Evolutionary conservation across 495 filamentous ascomycete genomes (phyloP), one percentile per base, ranked within the genome.

Genomic region (Neurospora sp.): DNA sequence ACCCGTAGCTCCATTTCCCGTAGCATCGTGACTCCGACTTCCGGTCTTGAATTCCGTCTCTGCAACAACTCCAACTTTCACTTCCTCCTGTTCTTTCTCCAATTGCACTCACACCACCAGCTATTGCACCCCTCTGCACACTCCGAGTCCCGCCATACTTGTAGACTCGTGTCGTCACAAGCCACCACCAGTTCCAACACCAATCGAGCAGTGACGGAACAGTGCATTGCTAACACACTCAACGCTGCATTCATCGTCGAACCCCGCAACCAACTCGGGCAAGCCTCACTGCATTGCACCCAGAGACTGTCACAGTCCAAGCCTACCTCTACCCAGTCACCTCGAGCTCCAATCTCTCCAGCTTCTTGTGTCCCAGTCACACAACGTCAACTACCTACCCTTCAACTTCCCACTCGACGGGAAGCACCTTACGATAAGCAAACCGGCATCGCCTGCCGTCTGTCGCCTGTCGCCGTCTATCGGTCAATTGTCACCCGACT

Each of bases 401-500:
- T 65, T 35, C 53, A 65, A 65, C 53, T 65, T 65, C 53, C 53
- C 53, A 65, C 53, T 35, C 53, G 53, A 35, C 53, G 53, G 53
- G 53, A 65, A 65, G 27, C 17, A 65, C 53, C 53, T 35, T 65
- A 65, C 53, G 53, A 65, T 61, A 65, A 65, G 53, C 53, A 65
- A 65, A 35, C 53, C 53, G 27, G 27, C 53, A 61, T 61, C 53
- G 53, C 53, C 53, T 61, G 53, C 53, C 53, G 27, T 65, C 53
- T 65, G 53, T 31, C 53, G 53, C 22, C 73, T 71, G 76, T 75
- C 68, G 70, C 61, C 73, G 74, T 72, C 65, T n/a, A 72, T 65
- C 75, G 41, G 70, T 75, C 75, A 75, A 75, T 76, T 79, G 73
- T 74, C 74, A 73, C 71, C 75, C 74, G 70, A 74, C 68, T 73